Evolutionary conservation across 768 basidiomycete genomes (phyloP).

Genomic region (Agaricus blazei): DNA sequence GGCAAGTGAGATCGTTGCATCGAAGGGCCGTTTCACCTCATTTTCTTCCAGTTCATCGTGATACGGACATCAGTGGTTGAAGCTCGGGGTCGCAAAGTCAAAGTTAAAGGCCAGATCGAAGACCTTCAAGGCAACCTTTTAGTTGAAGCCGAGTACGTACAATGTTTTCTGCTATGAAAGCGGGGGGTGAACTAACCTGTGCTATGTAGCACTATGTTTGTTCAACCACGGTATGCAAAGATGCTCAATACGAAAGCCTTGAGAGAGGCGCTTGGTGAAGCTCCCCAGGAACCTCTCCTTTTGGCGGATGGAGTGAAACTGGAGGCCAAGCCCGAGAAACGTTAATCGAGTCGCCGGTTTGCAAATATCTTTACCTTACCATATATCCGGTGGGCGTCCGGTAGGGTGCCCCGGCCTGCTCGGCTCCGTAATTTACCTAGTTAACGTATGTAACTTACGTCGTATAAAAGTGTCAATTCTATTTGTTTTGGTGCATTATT

Average conservation of each 20-base stretch:
- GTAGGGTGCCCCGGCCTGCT: no score
- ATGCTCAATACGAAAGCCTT: conserved; percentile 59
- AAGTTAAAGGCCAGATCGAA: conserved; percentile 69
- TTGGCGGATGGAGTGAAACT: conserved; percentile 35
- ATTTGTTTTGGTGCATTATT: no score
- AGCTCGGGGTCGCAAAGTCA: conserved; percentile 72
- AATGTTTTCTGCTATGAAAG: neutral
- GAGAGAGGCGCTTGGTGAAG: conserved; percentile 62
- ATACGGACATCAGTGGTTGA: conserved; percentile 65
- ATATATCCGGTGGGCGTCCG: no score
- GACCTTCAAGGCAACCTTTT: conserved; percentile 77
- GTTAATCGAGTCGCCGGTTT: no score
- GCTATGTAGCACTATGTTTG: conserved; percentile 61
- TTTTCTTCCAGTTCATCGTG: conserved; percentile 64
- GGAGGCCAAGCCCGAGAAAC: conserved; percentile 10
- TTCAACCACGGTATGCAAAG: conserved; percentile 86
- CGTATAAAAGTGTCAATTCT: no score
- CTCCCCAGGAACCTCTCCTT: conserved; percentile 31
- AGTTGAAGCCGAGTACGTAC: conserved; percentile 73
- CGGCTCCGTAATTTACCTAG: no score
- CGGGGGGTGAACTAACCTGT: neutral
- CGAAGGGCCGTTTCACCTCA: neutral
- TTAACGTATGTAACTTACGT: no score
- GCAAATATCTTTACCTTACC: no score
- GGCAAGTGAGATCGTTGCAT: conserved; percentile 28